A percentile compares a stretch with the other conserved stretches of the same genome.
These are phyloP conservation scores for Pleurotus tuoliensis DNA, from an alignment of 768 basidiomycete species.

Conservation along the genomic window DNA sequence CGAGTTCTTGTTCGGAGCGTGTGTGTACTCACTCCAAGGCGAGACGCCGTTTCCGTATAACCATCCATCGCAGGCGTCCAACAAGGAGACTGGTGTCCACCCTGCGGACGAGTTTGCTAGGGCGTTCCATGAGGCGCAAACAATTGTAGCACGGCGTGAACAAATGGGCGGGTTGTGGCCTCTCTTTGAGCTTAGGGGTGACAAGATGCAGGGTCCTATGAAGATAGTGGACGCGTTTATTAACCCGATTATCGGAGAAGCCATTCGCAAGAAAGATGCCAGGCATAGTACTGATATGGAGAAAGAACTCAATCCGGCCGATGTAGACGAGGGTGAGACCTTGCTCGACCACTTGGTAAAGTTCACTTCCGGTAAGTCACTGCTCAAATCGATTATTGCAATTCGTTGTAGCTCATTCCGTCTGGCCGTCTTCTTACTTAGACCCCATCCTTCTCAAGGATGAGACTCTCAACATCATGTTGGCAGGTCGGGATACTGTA, in stretches of 20 bases:
- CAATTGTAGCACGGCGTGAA: conserved; percentile 21
- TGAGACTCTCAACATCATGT: conserved; percentile 16
- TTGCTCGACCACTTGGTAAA: conserved; percentile 37
- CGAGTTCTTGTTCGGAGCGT: conserved; percentile 47
- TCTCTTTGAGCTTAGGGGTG: conserved; percentile 30
- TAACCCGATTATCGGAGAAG: conserved; percentile 27
- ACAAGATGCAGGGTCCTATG: conserved; percentile 29
- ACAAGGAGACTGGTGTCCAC: neutral
- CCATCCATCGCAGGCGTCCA: conserved; percentile 3
- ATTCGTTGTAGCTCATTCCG: too few relatives aligned
- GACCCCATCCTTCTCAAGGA: conserved; percentile 17
- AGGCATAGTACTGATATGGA: conserved; percentile 7
- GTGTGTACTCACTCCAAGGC: conserved; percentile 33
- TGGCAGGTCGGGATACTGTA: conserved; percentile 17
- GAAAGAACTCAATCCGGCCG: conserved; percentile 1
- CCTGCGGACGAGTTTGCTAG: conserved; percentile 18
- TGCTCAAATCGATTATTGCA: neutral
- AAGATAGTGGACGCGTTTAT: conserved; percentile 30
- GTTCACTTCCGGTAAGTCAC: conserved; percentile 29
- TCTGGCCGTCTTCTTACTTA: neutral
- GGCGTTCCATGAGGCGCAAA: conserved; percentile 32
- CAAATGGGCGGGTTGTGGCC: conserved; percentile 35
- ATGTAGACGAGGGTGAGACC: conserved; percentile 28
- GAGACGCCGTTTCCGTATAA: conserved; percentile 34
- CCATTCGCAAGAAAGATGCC: conserved; percentile 15